phyloP scores from a whole-genome alignment of 139 green algal genomes.

The Volvox reticuliferus region DNA sequence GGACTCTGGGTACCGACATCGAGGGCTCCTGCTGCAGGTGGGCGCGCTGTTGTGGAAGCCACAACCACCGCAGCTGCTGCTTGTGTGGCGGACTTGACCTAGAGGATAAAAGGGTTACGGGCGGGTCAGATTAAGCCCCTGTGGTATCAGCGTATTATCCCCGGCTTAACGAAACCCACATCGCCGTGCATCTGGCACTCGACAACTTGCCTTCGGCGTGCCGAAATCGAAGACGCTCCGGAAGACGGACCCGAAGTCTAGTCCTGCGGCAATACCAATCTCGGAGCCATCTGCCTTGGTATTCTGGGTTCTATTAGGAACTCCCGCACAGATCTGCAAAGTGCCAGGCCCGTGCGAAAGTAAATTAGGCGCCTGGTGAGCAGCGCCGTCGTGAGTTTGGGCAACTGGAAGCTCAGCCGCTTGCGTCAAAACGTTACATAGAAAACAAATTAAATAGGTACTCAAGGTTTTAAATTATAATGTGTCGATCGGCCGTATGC shows the following conservation, averaged over 20 bases:
- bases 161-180: not conserved
- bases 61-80: not conserved
- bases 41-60: not conserved
- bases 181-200: not conserved
- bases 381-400: not conserved
- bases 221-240: slow-evolving; percentile 2
- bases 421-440: not conserved
- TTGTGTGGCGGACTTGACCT: not conserved
- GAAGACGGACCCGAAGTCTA: not conserved
- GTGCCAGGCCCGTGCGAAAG: not conserved
- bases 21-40: not conserved
- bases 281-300: not conserved
- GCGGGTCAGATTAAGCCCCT: not conserved
- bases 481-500: not conserved
- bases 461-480: not conserved
- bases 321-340: not conserved
- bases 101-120: not conserved
- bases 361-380: not conserved
- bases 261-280: not conserved
- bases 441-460: not conserved
- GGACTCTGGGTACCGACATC: not conserved
- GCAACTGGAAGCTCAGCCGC: not conserved
- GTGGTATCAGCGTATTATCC: not conserved
- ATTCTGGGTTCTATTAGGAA: not conserved
- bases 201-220: not conserved